Evolutionary conservation across 495 filamentous ascomycete genomes (phyloP).

Genomic region (Penicillium mononematosum): DNA sequence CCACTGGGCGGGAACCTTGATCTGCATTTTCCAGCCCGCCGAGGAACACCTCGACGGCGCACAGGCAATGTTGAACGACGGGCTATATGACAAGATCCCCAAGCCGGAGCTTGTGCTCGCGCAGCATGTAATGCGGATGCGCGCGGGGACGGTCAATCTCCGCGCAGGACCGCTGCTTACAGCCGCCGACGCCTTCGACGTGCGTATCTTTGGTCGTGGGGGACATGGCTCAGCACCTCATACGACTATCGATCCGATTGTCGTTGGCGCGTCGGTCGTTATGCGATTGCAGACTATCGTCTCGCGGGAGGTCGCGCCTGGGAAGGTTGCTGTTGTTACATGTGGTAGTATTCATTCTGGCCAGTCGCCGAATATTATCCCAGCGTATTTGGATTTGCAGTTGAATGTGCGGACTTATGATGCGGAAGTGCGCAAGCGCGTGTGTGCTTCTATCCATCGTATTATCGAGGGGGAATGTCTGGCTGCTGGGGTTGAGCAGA

Average conservation of each 20-base stretch:
- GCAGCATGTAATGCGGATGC: slow-evolving; percentile 54
- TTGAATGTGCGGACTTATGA: slow-evolving; percentile 49
- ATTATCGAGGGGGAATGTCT: slow-evolving; percentile 55
- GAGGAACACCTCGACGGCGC: slow-evolving; percentile 59
- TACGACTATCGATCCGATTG: slow-evolving; percentile 54
- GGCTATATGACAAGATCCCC: slow-evolving; percentile 50
- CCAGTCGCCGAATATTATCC: slow-evolving; percentile 53
- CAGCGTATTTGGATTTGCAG: slow-evolving; percentile 48
- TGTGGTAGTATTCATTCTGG: slow-evolving; percentile 53
- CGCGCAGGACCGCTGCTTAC: slow-evolving; percentile 30
- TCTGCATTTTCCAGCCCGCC: slow-evolving; percentile 60
- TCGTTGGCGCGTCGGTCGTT: slow-evolving; percentile 53
- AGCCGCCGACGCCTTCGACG: slow-evolving; percentile 42
- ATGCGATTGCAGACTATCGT: slow-evolving; percentile 57
- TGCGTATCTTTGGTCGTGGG: slow-evolving; percentile 50
- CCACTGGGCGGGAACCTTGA: slow-evolving; percentile 56
- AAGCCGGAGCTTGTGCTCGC: slow-evolving; percentile 57
- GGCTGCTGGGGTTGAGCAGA: slow-evolving; percentile 40
- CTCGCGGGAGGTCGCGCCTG: slow-evolving; percentile 50
- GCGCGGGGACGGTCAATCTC: slow-evolving; percentile 40
- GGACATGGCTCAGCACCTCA: slow-evolving; percentile 55
- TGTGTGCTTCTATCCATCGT: slow-evolving; percentile 47
- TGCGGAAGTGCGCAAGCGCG: slow-evolving; percentile 37
- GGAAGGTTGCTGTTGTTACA: slow-evolving; percentile 54
- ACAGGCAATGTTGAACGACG: slow-evolving; percentile 60